These are phyloP conservation scores for Escovopsis weberi DNA, from an alignment of 2,329 filamentous ascomycete species.

Conservation along the genomic window DNA sequence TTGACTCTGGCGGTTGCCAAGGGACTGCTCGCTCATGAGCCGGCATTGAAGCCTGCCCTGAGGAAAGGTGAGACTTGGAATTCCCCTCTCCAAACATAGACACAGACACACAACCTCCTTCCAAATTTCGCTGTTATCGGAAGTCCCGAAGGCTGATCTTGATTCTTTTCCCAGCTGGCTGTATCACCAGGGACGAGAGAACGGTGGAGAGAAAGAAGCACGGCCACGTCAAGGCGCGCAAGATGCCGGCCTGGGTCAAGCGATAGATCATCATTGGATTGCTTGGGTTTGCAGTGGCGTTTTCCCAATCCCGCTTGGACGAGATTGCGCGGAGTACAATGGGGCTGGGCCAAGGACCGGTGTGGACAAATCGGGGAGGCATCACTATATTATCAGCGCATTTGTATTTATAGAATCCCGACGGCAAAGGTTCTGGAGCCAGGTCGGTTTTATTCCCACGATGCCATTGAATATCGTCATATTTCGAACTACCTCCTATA, in stretches of 20 bases:
- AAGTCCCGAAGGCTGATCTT: slow-evolving; percentile 17
- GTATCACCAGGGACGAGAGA: slow-evolving; percentile 79
- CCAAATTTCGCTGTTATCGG: background rate
- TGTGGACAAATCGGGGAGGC: background rate
- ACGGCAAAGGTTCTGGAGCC: background rate
- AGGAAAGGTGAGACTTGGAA: slow-evolving; percentile 58
- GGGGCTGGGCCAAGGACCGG: background rate
- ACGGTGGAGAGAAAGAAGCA: slow-evolving; percentile 97
- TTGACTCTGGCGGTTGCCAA: slow-evolving; percentile 82
- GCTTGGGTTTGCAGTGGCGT: background rate
- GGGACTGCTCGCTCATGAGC: slow-evolving; percentile 81
- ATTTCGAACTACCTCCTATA: too few species aligned
- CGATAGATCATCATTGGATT: slow-evolving; percentile 24
- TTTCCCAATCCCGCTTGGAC: slow-evolving; percentile 1
- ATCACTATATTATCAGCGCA: slow-evolving; percentile 3
- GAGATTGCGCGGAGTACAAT: slow-evolving; percentile 3
- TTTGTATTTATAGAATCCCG: slow-evolving; percentile 6
- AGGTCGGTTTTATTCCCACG: background rate
- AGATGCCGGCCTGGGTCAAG: slow-evolving; percentile 98
- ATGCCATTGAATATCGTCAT: too few species aligned
- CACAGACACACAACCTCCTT: too few species aligned
- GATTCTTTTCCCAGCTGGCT: slow-evolving; percentile 52
- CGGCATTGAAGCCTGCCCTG: slow-evolving; percentile 73
- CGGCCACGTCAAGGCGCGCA: slow-evolving; percentile 89
- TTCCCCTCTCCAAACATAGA: slow-evolving; percentile 1